Evolutionary conservation across 768 basidiomycete genomes (phyloP), one percentile per base, ranked within the genome.

Genomic region (Trametes gibbosa): DNA sequence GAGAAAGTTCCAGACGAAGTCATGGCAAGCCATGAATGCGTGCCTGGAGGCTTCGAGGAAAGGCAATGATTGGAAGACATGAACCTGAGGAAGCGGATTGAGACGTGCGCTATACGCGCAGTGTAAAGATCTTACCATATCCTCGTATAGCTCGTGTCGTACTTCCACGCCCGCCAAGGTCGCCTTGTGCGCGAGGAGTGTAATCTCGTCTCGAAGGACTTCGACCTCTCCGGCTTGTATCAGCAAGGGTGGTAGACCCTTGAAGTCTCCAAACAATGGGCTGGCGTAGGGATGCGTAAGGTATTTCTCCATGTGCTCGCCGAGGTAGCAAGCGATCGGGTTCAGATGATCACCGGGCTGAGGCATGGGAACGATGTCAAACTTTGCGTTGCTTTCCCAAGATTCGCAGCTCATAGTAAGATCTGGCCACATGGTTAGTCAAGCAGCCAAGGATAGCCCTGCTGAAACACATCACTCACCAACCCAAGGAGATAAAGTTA

Each of bases 321-420:
- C 96, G 13, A 98, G 85, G 68, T 98, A 97, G 66, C 95, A 87
- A n/a, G 85, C 84, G 52, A 99, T 88, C 0, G 96, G 96, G 69
- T 98, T 91, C 68, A 98, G 80, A 70, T 95, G 94, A 68, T 93
- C 91, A 58, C 86, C 86, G 1, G 77, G 76, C 19, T 79, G 75
- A 5, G 91, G 91, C 48, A 79, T 79, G 2, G 90, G 87, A 1
- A 95, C 84, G 45, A 95, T 85, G 70, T 95, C 93, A 71, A 79
- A 95, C n/a, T 80, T 75, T 25, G 89, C 85, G 71, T 98, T 98
- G 56, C 89, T 90, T 29, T 96, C 93, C 81, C 96, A 98, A n/a
- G 94, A 96, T 56, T 95, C 92, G 71, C 95, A 98, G 64, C 93
- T 95, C 85, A 97, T 92, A 0, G 97, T 98, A 62, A 99, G 75